Evolutionary conservation across 495 filamentous ascomycete species (phyloP), one percentile per base, ranked within the genome.

Genomic region (Xylaria sp.): DNA sequence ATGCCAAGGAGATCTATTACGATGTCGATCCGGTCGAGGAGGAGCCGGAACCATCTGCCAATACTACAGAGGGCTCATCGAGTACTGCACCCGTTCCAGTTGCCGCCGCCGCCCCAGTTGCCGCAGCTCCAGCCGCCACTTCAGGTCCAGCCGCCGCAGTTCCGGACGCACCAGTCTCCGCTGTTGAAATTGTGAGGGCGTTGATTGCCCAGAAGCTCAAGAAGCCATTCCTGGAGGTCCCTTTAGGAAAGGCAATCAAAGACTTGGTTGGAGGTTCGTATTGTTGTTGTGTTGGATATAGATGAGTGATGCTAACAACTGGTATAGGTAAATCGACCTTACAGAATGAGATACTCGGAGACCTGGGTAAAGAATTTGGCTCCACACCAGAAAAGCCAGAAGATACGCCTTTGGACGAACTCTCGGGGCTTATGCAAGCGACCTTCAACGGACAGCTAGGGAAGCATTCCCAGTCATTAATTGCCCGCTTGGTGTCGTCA

Each of bases 1-100:
- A 99, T 79, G 93, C 94, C 12, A 98, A 97, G 80, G 96, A 98
- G 80, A 99, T 99, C 73, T 99, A 99, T 85, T 99, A 99, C 80
- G 95, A 97, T 80, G 93, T 97, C 48, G 96, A 99, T 77, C 97
- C 97, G 0, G 87, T 96, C 15, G 94, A 97, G 76, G 96, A 99
- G 53, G 95, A 98, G 82, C 87, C 90, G 29, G 91, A 90, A 73
- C 79, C 90, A 37, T 74, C 87, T 26, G 77, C 85, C 29, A 81
- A 86, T 66, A 76, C 84, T 35, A 75, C 87, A 15, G 83, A 81
- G 68, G 75, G 80, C 35, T 79, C 83, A 21, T 71, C 71, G 19
- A 69, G 57, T 66, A 64, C 88, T 50, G 81, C 88, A 19, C 77
- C 89, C 21, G 75, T 88, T 31, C 80, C 88, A 5, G 79, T 85